Evolutionary conservation across 73 alveolate species (phyloP).

Genomic region (Tetrahymena thermophila): DNA sequence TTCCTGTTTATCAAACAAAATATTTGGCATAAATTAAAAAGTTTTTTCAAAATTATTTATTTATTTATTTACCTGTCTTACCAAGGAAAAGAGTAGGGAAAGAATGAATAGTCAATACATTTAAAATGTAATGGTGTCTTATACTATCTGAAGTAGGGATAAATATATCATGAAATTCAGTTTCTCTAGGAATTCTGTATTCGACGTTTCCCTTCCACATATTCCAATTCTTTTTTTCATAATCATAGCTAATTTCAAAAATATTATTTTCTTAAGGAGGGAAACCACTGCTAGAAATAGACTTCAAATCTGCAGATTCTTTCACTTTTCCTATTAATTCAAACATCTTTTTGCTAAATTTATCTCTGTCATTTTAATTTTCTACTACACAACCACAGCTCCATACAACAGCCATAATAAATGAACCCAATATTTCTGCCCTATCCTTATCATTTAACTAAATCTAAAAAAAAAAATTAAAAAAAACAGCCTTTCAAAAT

Average conservation of each 20-base stretch:
- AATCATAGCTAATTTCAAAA: conserved; percentile 17
- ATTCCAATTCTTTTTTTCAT: conserved; percentile 28
- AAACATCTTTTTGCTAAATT: conserved; percentile 9
- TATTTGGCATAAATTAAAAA: conserved; percentile 47
- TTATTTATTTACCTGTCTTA: conserved; percentile 85
- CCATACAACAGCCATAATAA: conserved; percentile 28
- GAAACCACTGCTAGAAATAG: background rate
- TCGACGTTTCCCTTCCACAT: conserved; percentile 38
- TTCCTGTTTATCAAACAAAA: conserved; percentile 91
- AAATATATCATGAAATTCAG: conserved; percentile 72
- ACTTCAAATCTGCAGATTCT: background rate
- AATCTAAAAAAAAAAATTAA: background rate
- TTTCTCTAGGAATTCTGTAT: conserved; percentile 58
- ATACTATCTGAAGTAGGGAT: conserved; percentile 89
- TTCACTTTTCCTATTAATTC: background rate
- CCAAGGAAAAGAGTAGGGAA: conserved; percentile 70
- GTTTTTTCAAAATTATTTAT: background rate
- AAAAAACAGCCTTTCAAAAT: background rate
- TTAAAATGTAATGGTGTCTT: conserved; percentile 56
- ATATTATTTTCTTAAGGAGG: conserved; percentile 35
- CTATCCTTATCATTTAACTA: conserved; percentile 20
- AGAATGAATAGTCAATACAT: conserved; percentile 45
- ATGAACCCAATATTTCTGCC: conserved; percentile 9
- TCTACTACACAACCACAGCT: conserved; percentile 17
- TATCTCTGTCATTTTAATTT: conserved; percentile 5